Evolutionary conservation across 2,329 filamentous ascomycete species (phyloP), one percentile per base, ranked within the genome.

Genomic region (Aspergillus udagawae): DNA sequence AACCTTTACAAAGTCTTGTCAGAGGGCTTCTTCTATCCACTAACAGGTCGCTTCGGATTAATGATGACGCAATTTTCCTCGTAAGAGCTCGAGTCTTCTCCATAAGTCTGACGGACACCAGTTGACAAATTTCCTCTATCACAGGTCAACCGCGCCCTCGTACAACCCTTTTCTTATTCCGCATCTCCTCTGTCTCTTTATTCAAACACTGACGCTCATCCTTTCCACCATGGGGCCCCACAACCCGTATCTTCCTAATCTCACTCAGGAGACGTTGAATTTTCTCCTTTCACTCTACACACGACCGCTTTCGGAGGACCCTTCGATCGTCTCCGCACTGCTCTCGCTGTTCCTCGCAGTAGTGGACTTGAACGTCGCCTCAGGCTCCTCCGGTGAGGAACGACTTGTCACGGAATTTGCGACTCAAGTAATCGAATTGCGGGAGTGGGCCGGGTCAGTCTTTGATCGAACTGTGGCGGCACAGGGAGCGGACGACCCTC

Each of bases 141-240:
- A 42, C 25, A 72, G 74, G 45, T 70, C 72, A 52, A 69, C 75
- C 10, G 65, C 67, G 1, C 67, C 73, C 38, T 71, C 70, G 2
- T 73, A 80, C 50, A 85, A 86, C 52, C 82, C 92, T 51, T 82
- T 91, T 60, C 84, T 91, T 52, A 85, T 91, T 45, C 87, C 91
- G 0, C 84, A 89, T 58, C 81, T 97, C 5, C 83, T 97, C 0
- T 82, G 87, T 0, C 83, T 92, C 8, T 94, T 91, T 71, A 78
- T 97, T 35, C 92, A 95, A 72, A 99, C 94, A 0, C 80, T 97
- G 0, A 88, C 89, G 1, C 79, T 99, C 7, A 78, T 96, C 35
- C 77, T 97, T 49, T 88, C 96, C 64, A 90, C 93, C 0, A 85
- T 90, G 0, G 94, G 94, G 0, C 90, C 92, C 0, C 86, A 88